Percentiles rank a stretch among this genome's conserved stretches.
Conservation (phyloP, 1,139 yeast genomes). For the Kodamaea sp. region DNA sequence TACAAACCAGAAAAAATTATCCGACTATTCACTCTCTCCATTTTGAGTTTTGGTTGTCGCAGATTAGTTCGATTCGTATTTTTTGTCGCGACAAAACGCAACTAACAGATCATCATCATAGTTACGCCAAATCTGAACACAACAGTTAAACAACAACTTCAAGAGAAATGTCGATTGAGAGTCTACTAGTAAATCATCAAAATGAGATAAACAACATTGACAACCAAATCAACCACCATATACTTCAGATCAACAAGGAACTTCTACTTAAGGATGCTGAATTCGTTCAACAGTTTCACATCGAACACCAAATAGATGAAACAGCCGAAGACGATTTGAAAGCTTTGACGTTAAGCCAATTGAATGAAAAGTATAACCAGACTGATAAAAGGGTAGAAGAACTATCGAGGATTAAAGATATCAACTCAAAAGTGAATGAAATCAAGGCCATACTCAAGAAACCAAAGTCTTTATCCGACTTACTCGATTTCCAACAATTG, state of each 20-base stretch:
- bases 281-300: constrained; percentile 3
- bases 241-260: background rate
- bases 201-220: constrained; percentile 3
- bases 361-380: constrained; percentile 11
- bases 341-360: constrained; percentile 8
- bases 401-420: constrained; percentile 6
- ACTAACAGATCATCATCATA: too few relatives aligned
- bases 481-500: constrained; percentile 19
- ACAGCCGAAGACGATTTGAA: constrained; percentile 5
- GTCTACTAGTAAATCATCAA: constrained; percentile 4
- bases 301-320: constrained; percentile 1
- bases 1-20: too few relatives aligned
- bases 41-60: too few relatives aligned
- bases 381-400: constrained; percentile 9
- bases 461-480: constrained; percentile 11
- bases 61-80: too few relatives aligned
- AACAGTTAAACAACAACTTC: too few relatives aligned
- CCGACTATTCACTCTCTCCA: too few relatives aligned
- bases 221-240: background rate
- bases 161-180: constrained; percentile 5
- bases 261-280: constrained; percentile 9
- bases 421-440: constrained; percentile 9
- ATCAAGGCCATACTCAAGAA: constrained; percentile 12
- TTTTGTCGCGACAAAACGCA: too few relatives aligned
- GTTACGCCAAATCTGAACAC: too few relatives aligned